Evolutionary conservation across 345 rosid genomes (phyloP).

Genomic region (Orychophragmus violaceus): DNA sequence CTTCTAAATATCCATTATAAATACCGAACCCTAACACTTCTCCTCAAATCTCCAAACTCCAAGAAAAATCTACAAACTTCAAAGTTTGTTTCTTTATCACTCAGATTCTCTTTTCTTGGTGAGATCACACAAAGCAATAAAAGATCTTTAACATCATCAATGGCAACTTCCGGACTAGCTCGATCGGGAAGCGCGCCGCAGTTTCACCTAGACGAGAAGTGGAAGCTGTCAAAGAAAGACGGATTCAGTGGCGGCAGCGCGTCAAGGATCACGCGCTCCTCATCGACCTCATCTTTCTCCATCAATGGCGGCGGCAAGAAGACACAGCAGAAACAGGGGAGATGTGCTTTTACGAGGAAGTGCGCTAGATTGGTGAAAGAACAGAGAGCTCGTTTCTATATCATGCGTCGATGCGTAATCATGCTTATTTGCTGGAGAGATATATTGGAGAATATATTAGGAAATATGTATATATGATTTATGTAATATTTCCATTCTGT

Average conservation of each 20-base stretch:
- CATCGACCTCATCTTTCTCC: conserved; percentile 30
- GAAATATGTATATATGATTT: too few relatives aligned
- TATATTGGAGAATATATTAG: too few relatives aligned
- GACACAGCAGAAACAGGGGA: conserved; percentile 27
- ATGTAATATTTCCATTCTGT: too few relatives aligned
- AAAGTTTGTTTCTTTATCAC: background rate
- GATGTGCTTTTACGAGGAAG: conserved; percentile 71
- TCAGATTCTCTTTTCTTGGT: background rate
- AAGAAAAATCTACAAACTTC: conserved; percentile 17
- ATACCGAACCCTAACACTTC: conserved; percentile 25
- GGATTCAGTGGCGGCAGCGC: conserved; percentile 16
- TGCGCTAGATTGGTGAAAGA: conserved; percentile 80
- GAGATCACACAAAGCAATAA: conserved; percentile 10
- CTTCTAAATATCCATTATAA: conserved; percentile 39
- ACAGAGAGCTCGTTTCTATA: conserved; percentile 91
- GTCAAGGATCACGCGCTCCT: conserved; percentile 48
- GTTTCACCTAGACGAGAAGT: conserved; percentile 47
- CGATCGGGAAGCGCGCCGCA: conserved; percentile 36
- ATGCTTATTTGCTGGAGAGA: conserved; percentile 98
- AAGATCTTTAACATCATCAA: conserved; percentile 15
- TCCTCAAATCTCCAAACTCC: conserved; percentile 20
- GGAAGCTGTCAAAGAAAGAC: conserved; percentile 62
- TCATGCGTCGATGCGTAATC: conserved; percentile 80
- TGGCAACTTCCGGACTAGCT: conserved; percentile 35
- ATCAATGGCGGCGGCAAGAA: conserved; percentile 15